Evolutionary conservation across 1,139 yeast species (phyloP), one percentile per base, ranked within the genome.

Genomic region (Candida frijolesensis): DNA sequence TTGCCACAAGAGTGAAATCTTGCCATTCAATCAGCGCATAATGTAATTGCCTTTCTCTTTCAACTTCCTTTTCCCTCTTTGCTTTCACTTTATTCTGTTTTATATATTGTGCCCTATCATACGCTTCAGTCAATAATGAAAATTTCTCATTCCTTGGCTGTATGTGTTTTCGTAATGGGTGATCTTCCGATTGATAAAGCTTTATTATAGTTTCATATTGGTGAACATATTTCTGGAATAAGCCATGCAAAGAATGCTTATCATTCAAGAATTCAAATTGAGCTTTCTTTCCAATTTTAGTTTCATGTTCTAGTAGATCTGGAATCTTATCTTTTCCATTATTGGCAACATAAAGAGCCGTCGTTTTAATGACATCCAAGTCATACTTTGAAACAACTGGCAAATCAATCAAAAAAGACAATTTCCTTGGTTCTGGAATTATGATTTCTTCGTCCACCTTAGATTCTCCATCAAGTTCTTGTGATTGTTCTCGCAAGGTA

Each of bases 1-100:
- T 83, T 46, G 85, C 91, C 3, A 88, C 87, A 15, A 90, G 73
- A 1, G 78, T 72, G 62, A 91, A 91, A 54, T 88, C 89, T 54
- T 85, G 85, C 99, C 99, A 94, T 66, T 92, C 92, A 25, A 90
- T 85, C 30, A 87, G 81, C 0, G 95, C 92, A 67, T 78, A 89
- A 44, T 81, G 84, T 27, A 82, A 52, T 56, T 70, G 70, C 42
- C 73, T 67, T 35, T 62, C 60, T 14, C 58, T 53, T 19, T 60
- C 57, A 47, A 78, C 78, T 47, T 68, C 70, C 70, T 49, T 67
- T 58, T 51, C 66, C 58, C 61, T 72, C 63, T 51, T 66, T 58
- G 66, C 61, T 40, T 65, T 55, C 53, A 66, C 56, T 42, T 67
- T 66, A 49, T 68, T 60, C 43, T 70, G 65, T 49, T 75, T 74